These are phyloP conservation scores for Gossypium gossypioides DNA, from an alignment of 441 rosid species.

Conservation along the genomic window DNA sequence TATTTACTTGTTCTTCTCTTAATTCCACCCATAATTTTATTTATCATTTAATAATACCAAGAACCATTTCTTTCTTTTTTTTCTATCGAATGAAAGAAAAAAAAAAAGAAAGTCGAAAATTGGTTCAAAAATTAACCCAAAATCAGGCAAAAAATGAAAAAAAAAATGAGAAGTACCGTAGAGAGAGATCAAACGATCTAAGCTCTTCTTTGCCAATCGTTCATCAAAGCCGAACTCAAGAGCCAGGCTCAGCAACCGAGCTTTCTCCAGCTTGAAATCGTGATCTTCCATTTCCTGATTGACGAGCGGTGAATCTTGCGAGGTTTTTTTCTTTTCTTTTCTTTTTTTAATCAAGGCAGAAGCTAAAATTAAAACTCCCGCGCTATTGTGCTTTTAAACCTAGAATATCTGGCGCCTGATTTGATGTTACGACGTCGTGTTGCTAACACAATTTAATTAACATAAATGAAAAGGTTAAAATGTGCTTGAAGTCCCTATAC, in stretches of 20 bases:
- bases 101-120: background rate
- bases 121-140: background rate
- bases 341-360: background rate
- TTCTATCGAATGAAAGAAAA: background rate
- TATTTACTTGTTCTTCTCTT: background rate
- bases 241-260: constrained; percentile 67
- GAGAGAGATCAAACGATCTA: constrained; percentile 69
- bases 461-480: background rate
- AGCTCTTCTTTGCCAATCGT: constrained; percentile 49
- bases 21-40: background rate
- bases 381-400: constrained; percentile 19
- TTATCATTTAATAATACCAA: background rate
- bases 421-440: background rate
- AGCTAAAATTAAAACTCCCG: constrained; percentile 14
- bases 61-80: background rate
- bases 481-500: background rate
- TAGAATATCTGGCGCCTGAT: constrained; percentile 5
- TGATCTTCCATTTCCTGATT: constrained; percentile 25
- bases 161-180: constrained; percentile 45
- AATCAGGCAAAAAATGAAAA: background rate
- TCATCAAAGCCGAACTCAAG: constrained; percentile 64
- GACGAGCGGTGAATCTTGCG: background rate
- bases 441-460: background rate
- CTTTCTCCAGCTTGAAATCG: constrained; percentile 58
- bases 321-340: background rate